Evolutionary conservation across 768 basidiomycete genomes (phyloP), one percentile per base, ranked within the genome.

Genomic region (Phallus indusiatus): DNA sequence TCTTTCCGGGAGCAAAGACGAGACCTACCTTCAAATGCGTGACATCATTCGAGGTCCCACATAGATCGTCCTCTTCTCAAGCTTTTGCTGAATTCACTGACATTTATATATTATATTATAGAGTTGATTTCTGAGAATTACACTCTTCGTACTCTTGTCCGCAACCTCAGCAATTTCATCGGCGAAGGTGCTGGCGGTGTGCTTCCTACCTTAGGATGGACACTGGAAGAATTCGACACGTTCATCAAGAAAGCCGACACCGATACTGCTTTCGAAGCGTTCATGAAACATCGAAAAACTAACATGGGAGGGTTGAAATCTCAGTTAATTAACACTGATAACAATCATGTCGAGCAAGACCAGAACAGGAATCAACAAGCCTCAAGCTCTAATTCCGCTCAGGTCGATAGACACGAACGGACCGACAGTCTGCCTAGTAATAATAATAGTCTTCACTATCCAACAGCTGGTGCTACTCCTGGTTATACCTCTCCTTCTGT

Each of bases 71-170:
- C 20, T 58, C 60, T 56, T 60, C 51, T 56, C 50, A 54, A 54
- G 7, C 22, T 22, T 9, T 35, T 46, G 16, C n/a, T 48, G 9
- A 9, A 5, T 47, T 50, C 18, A 33, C 28, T 28, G 28, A 28
- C 28, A 28, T 28, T 28, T 28, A 2, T n/a, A n/a, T n/a, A n/a
- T n/a, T n/a, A n/a, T n/a, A n/a, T n/a, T 28, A 33, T 67, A 86
- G 92, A 93, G 71, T 75, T 96, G 61, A 89, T 96, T 86, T 74
- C 82, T 28, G 94, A 96, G 75, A 96, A 96, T 67, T 82, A 90
- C 53, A 82, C 84, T 14, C 81, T 96, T 48, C 84, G 94, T 46
- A 81, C 80, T 62, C 78, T 95, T 61, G 78, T 95, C 50, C 83
- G 84, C 65, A 84, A 76, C 64, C 78, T 96, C 24, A 81, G 85